Evolutionary conservation across 257 asterid species (phyloP).

Genomic region (Solanum peruvianum): DNA sequence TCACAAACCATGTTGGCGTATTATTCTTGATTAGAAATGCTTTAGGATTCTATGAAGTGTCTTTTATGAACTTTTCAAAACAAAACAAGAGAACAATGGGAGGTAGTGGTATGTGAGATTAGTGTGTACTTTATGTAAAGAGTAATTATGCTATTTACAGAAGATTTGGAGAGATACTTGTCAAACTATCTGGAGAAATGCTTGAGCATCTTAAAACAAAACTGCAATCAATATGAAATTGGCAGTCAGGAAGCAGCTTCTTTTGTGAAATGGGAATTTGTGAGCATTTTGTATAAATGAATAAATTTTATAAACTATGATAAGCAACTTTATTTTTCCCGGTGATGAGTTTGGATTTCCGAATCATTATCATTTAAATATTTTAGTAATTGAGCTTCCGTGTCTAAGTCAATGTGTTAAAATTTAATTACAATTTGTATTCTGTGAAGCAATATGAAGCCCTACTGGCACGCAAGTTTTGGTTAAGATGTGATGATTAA

Average conservation of each 20-base stretch:
- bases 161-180: not conserved
- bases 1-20: not conserved
- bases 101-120: not conserved
- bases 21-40: not conserved
- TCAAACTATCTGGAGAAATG: not conserved
- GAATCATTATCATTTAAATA: not conserved
- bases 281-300: not conserved
- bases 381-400: not conserved
- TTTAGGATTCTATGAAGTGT: not conserved
- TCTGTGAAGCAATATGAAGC: not conserved
- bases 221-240: not conserved
- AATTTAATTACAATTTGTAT: not conserved
- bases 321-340: not conserved
- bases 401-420: not conserved
- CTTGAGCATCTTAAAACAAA: not conserved
- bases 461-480: not conserved
- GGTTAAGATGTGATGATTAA: not conserved
- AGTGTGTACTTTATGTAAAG: not conserved
- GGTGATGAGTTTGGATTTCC: not conserved
- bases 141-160: not conserved
- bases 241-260: not conserved
- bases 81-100: not conserved
- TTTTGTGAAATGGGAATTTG: not conserved
- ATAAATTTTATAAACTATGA: not conserved
- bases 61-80: not conserved